These are phyloP conservation scores for Crataegus laevigata DNA, from an alignment of 306 rosid genomes.

Conservation along the genomic window DNA sequence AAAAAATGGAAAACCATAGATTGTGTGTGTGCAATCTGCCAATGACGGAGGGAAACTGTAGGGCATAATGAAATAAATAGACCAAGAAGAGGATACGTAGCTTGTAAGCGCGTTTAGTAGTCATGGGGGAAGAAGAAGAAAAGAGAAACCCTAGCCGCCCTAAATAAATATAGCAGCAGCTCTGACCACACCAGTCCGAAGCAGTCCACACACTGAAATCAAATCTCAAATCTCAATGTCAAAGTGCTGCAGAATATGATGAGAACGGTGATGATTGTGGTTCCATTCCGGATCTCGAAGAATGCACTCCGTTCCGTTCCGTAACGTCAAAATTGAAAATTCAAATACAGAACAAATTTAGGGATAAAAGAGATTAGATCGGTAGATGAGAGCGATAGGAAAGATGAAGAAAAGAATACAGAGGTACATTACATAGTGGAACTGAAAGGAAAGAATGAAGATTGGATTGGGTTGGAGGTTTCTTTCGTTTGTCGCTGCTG, in stretches of 20 bases:
- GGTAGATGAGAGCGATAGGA: background rate
- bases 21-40: background rate
- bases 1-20: background rate
- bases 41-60: background rate
- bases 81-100: slow-evolving; percentile 75
- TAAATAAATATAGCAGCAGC: background rate
- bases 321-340: background rate
- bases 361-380: slow-evolving; percentile 14
- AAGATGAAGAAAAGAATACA: background rate
- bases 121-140: slow-evolving; percentile 39
- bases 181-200: background rate
- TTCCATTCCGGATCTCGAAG: slow-evolving; percentile 17
- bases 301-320: background rate
- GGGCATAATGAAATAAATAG: background rate
- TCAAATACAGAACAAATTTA: background rate
- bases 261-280: background rate
- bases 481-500: background rate
- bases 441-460: background rate
- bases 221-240: background rate
- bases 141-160: slow-evolving; percentile 40
- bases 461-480: background rate
- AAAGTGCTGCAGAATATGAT: background rate
- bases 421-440: background rate
- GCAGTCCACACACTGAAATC: slow-evolving; percentile 13
- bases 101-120: slow-evolving; percentile 98